phyloP scores from a whole-genome alignment of 2,329 filamentous ascomycete species.

The Plectosphaerella plurivora region DNA sequence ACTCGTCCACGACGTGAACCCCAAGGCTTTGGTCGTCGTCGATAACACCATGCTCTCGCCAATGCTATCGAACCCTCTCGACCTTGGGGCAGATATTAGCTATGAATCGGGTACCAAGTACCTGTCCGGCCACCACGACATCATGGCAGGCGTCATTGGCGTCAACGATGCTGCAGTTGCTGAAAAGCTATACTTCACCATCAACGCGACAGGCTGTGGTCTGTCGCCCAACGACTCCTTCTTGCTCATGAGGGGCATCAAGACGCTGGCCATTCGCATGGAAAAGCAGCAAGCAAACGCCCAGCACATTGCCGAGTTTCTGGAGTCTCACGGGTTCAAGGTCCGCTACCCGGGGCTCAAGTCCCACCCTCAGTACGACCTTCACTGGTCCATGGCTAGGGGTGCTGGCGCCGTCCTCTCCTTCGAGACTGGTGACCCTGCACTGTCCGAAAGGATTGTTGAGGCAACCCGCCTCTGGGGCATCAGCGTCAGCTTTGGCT shows the following conservation, averaged over 20 bases:
- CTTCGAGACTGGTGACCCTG: conserved; percentile 88
- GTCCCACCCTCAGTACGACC: conserved; percentile 92
- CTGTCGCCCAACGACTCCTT: conserved; percentile 94
- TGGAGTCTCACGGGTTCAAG: conserved; percentile 86
- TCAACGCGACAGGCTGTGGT: conserved; percentile 94
- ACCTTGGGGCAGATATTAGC: conserved; percentile 90
- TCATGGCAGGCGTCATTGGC: conserved; percentile 97
- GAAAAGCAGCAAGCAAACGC: conserved; percentile 96
- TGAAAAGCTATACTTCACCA: conserved; percentile 92
- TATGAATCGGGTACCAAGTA: conserved; percentile 99
- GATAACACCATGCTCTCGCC: conserved; percentile 99
- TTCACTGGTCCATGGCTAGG: conserved; percentile 93
- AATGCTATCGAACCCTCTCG: conserved; percentile 87
- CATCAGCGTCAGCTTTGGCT: conserved; percentile 96
- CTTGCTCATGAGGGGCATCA: conserved; percentile 90
- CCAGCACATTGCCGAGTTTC: conserved; percentile 84
- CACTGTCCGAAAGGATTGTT: conserved; percentile 85
- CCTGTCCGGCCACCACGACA: conserved; percentile 93
- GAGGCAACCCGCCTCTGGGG: conserved; percentile 89
- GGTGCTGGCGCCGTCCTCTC: conserved; percentile 91
- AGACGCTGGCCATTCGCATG: conserved; percentile 96
- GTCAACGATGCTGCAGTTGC: conserved; percentile 78
- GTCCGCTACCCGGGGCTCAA: conserved; percentile 92
- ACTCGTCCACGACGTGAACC: conserved; percentile 71
- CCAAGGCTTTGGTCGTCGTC: conserved; percentile 78